phyloP scores from a whole-genome alignment of 2,329 filamentous ascomycete species.

The Aspergillus neoniger region DNA sequence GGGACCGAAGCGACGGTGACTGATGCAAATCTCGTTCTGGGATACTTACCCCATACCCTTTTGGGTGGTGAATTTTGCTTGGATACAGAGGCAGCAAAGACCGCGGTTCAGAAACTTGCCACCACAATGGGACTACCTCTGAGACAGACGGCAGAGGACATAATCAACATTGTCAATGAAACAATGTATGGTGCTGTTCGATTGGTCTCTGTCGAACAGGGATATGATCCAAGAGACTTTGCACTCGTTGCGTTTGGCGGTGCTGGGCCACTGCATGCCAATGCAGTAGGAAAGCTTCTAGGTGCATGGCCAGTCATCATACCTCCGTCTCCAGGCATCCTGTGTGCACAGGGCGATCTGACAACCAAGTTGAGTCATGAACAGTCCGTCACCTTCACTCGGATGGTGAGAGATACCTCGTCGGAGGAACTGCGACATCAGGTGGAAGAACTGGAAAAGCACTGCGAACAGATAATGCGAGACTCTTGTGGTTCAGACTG shows the following conservation, averaged over 20 bases:
- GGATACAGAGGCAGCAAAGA: slow-evolving; percentile 45
- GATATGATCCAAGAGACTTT: slow-evolving; percentile 54
- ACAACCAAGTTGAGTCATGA: slow-evolving; percentile 54
- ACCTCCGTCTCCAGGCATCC: slow-evolving; percentile 52
- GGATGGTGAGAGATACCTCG: slow-evolving; percentile 40
- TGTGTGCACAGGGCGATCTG: slow-evolving; percentile 54
- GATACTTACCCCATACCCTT: slow-evolving; percentile 50
- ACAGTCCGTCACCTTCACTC: slow-evolving; percentile 50
- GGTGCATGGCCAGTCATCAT: slow-evolving; percentile 57
- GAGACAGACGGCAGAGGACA: slow-evolving; percentile 50
- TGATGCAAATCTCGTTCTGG: slow-evolving; percentile 52
- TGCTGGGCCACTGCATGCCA: slow-evolving; percentile 55
- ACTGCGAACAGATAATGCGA: slow-evolving; percentile 43
- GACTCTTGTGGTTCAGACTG: slow-evolving; percentile 29
- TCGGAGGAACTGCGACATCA: slow-evolving; percentile 35
- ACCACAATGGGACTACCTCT: slow-evolving; percentile 49
- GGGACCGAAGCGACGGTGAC: slow-evolving; percentile 52
- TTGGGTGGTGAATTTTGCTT: slow-evolving; percentile 51
- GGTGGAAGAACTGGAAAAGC: slow-evolving; percentile 40
- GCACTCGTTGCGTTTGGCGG: slow-evolving; percentile 55
- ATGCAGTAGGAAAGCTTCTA: slow-evolving; percentile 52
- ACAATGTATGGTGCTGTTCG: slow-evolving; percentile 55
- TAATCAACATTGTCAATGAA: slow-evolving; percentile 54
- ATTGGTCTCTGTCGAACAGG: slow-evolving; percentile 55
- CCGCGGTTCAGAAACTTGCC: slow-evolving; percentile 48